These are phyloP conservation scores for Beauveria sp. DNA, from an alignment of 2,329 filamentous ascomycete genomes.

Conservation along the genomic window DNA sequence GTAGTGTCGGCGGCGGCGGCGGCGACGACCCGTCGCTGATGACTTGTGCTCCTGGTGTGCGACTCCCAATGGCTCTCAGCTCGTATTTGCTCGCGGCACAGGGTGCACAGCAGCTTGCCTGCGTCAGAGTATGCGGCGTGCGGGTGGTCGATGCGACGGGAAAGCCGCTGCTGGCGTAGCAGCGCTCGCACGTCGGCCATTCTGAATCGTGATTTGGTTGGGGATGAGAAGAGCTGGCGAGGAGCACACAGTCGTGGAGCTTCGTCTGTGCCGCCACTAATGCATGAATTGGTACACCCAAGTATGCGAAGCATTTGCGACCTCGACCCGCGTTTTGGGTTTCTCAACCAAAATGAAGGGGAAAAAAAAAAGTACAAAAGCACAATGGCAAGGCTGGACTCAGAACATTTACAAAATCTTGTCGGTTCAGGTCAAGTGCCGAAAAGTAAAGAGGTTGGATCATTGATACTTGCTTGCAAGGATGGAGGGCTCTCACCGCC, in stretches of 20 bases:
- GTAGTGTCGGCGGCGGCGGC: constrained; percentile 9
- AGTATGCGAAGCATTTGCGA: constrained; percentile 10
- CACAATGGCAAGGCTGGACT: not conserved
- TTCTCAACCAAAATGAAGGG: not conserved
- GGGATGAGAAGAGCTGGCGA: constrained; percentile 1
- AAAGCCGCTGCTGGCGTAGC: constrained; percentile 67
- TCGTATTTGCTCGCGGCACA: constrained; percentile 59
- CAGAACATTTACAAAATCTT: not conserved
- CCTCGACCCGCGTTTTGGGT: not conserved
- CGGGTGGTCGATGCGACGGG: constrained; percentile 64
- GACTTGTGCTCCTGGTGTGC: constrained; percentile 46
- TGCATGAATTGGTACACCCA: constrained; percentile 7
- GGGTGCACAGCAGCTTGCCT: constrained; percentile 59
- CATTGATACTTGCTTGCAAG: not conserved
- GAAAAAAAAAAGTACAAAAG: not conserved
- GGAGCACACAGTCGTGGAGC: not conserved
- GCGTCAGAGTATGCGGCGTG: constrained; percentile 60
- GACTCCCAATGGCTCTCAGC: constrained; percentile 60
- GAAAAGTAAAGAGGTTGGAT: constrained; percentile 6
- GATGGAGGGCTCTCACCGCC: constrained; percentile 12
- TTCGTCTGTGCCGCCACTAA: constrained; percentile 8
- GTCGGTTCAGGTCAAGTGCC: not conserved
- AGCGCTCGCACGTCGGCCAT: constrained; percentile 79
- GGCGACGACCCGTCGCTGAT: constrained; percentile 22
- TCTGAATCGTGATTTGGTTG: constrained; percentile 8